A percentile compares a stretch with the other conserved stretches of the same genome.
Evolutionary conservation across 2,329 filamentous ascomycete genomes (phyloP).

Genomic region (Ascochyta viciae-villosae): DNA sequence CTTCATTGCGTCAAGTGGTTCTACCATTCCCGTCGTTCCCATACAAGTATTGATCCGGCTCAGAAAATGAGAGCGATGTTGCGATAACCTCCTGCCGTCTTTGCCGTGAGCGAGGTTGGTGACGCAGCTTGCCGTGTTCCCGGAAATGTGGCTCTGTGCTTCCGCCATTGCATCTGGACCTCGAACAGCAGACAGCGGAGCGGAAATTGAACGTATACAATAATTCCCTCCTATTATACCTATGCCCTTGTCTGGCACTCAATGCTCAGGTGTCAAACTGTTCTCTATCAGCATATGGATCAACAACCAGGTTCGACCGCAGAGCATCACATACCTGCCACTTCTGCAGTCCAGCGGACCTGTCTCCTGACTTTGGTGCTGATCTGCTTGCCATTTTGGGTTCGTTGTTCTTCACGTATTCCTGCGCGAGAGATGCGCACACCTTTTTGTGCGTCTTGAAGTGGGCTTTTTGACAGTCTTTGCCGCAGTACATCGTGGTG

Average conservation of each 20-base stretch:
- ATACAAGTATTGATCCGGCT: not conserved
- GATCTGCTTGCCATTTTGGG: slow-evolving; percentile 49
- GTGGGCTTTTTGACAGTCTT: slow-evolving; percentile 51
- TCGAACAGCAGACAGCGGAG: slow-evolving; percentile 1
- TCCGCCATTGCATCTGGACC: slow-evolving; percentile 1
- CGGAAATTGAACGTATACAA: not conserved
- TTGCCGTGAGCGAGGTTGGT: not conserved
- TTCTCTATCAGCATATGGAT: not conserved
- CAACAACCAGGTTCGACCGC: not conserved
- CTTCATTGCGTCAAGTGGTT: too few species aligned
- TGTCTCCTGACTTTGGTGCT: slow-evolving; percentile 40
- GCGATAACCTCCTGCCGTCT: not conserved
- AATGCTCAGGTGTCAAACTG: slow-evolving; percentile 16
- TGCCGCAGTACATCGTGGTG: slow-evolving; percentile 49
- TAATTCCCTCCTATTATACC: not conserved
- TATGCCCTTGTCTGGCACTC: not conserved
- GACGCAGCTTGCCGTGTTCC: slow-evolving; percentile 11
- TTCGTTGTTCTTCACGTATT: slow-evolving; percentile 47
- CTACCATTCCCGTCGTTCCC: too few species aligned
- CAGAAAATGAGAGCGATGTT: not conserved
- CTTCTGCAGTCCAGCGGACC: slow-evolving; percentile 49
- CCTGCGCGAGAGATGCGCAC: slow-evolving; percentile 49
- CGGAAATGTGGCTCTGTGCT: slow-evolving; percentile 11
- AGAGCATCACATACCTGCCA: slow-evolving; percentile 43
- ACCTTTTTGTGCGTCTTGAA: slow-evolving; percentile 52